Evolutionary conservation across 306 rosid species (phyloP).

Genomic region (Lotus japonicus): DNA sequence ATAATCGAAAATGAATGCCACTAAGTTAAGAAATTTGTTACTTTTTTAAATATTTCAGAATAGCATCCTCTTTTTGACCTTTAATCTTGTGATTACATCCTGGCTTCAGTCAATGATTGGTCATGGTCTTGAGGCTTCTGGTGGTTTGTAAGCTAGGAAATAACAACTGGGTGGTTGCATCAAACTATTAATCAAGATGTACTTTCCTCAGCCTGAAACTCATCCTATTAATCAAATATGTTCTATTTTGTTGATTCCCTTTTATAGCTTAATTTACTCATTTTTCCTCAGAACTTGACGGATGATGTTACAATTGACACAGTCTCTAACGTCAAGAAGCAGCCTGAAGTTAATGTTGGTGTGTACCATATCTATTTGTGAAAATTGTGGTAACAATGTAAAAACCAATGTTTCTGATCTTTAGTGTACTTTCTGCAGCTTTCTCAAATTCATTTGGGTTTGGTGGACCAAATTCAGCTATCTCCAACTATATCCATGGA

Average conservation of each 20-base stretch:
- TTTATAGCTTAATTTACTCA: too few species aligned
- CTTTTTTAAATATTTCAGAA: background rate
- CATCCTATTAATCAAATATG: too few species aligned
- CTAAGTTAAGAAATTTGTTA: slow-evolving; percentile 44
- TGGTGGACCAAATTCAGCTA: slow-evolving; percentile 69
- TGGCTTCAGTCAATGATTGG: slow-evolving; percentile 57
- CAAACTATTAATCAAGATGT: slow-evolving; percentile 60
- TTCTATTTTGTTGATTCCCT: too few species aligned
- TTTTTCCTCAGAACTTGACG: too few species aligned
- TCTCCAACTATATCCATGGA: too few species aligned
- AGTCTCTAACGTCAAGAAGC: too few species aligned
- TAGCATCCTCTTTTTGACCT: background rate
- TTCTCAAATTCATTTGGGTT: slow-evolving; percentile 70
- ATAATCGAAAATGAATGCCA: slow-evolving; percentile 53
- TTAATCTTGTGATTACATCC: background rate
- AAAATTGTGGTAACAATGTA: too few species aligned
- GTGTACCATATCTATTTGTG: too few species aligned
- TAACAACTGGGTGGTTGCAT: slow-evolving; percentile 59
- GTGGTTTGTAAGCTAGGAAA: slow-evolving; percentile 72
- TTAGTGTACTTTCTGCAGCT: too few species aligned
- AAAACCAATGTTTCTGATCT: too few species aligned
- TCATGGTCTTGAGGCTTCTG: slow-evolving; percentile 71
- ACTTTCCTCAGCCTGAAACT: slow-evolving; percentile 17
- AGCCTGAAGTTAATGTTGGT: too few species aligned
- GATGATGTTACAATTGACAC: too few species aligned